Evolutionary conservation across 2,329 filamentous ascomycete species (phyloP).

Genomic region (Thielaviopsis euricoi): DNA sequence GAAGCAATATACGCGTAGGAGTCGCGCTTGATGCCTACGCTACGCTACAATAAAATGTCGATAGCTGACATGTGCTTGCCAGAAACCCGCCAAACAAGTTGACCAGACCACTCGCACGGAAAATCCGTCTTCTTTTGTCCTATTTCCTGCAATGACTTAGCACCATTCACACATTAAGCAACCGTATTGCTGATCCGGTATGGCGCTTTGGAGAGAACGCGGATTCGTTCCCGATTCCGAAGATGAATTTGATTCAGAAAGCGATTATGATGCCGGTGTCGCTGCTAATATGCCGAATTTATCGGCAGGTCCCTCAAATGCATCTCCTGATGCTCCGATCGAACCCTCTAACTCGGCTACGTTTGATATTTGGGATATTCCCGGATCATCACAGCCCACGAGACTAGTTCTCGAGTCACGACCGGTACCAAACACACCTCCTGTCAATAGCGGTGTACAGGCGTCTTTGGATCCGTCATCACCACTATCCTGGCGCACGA

Average conservation of each 20-base stretch:
- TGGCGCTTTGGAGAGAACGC: slow-evolving; percentile 33
- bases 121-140: neutral
- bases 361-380: slow-evolving; percentile 9
- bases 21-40: neutral
- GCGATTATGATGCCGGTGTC: slow-evolving; percentile 15
- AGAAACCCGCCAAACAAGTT: neutral
- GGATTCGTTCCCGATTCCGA: slow-evolving; percentile 36
- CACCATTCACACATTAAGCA: neutral
- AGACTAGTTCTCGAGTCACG: neutral
- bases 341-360: neutral
- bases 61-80: neutral
- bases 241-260: slow-evolving; percentile 29
- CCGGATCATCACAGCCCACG: neutral
- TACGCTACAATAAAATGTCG: neutral
- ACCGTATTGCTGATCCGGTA: slow-evolving; percentile 13
- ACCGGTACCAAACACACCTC: neutral
- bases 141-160: neutral
- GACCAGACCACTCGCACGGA: neutral
- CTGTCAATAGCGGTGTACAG: neutral
- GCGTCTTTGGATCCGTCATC: neutral
- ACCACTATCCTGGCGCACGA: slow-evolving; percentile 4
- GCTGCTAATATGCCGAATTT: slow-evolving; percentile 11
- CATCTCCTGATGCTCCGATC: neutral
- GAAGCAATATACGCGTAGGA: slow-evolving; percentile 6
- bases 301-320: neutral